Evolutionary conservation across 345 rosid species (phyloP).

Genomic region (Moringa oleifera): DNA sequence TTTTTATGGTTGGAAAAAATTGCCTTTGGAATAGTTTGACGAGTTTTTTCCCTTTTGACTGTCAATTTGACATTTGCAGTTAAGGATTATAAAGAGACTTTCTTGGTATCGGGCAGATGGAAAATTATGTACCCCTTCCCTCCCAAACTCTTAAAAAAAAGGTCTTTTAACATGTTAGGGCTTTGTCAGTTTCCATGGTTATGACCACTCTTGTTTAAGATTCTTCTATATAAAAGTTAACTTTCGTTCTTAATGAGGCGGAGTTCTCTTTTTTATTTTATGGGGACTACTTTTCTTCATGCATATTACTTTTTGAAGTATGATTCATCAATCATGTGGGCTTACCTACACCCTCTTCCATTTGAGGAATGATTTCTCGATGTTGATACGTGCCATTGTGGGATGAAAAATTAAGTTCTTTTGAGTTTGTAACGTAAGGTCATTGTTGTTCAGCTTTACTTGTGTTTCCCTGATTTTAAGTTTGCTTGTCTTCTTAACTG

Average conservation of each 20-base stretch:
- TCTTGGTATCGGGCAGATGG: not conserved
- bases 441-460: too few species aligned
- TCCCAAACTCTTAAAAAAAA: not conserved
- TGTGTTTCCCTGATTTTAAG: not conserved
- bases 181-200: too few species aligned
- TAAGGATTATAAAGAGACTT: not conserved
- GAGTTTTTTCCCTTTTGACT: not conserved
- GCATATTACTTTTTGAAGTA: not conserved
- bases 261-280: too few species aligned
- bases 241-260: too few species aligned
- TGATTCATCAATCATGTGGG: not conserved
- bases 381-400: not conserved
- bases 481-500: not conserved
- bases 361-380: not conserved
- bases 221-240: too few species aligned
- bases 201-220: too few species aligned
- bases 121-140: not conserved
- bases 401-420: too few species aligned
- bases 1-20: not conserved
- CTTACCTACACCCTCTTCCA: not conserved
- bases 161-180: too few species aligned
- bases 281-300: too few species aligned
- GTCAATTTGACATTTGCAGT: not conserved
- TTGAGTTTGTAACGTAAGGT: too few species aligned
- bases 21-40: not conserved